Percentiles rank a stretch among this genome's conserved stretches.
Conservation (phyloP, 108 stramenopile genomes). For the Cylindrotheca closterium region DNA sequence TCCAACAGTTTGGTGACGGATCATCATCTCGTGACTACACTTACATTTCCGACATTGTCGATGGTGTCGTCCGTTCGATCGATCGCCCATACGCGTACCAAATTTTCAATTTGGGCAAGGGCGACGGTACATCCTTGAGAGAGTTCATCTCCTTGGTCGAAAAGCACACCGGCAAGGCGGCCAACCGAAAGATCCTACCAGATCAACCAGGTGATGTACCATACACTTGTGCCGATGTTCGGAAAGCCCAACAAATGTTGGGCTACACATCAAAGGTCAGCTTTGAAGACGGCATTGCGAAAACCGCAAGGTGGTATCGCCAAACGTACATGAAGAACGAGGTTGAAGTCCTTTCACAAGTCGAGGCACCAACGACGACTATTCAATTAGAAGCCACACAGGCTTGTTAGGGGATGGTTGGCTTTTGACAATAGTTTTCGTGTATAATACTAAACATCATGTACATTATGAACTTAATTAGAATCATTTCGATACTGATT, state of each 20-base stretch:
- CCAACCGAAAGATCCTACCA: constrained; percentile 72
- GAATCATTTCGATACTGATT: neutral
- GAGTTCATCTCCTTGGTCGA: constrained; percentile 88
- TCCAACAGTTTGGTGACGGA: constrained; percentile 97
- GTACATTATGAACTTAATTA: neutral
- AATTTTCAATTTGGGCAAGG: constrained; percentile 92
- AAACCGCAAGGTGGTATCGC: constrained; percentile 83
- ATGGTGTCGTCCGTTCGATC: constrained; percentile 84
- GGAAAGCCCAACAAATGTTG: constrained; percentile 75
- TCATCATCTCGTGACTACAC: constrained; percentile 89
- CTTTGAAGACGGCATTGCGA: constrained; percentile 88
- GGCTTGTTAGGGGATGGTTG: neutral
- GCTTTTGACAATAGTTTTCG: neutral
- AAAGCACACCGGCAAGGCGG: constrained; percentile 72
- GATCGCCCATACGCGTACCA: constrained; percentile 86
- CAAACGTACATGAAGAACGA: constrained; percentile 22
- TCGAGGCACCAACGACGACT: constrained; percentile 39
- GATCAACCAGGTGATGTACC: constrained; percentile 96
- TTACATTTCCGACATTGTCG: constrained; percentile 91
- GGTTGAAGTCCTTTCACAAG: constrained; percentile 40
- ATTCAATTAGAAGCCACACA: neutral
- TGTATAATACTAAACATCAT: neutral
- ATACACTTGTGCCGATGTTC: constrained; percentile 88
- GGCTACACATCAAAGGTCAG: constrained; percentile 85
- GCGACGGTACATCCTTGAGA: constrained; percentile 71